phyloP scores from a whole-genome alignment of 441 rosid genomes.

The Jatropha podagrica region DNA sequence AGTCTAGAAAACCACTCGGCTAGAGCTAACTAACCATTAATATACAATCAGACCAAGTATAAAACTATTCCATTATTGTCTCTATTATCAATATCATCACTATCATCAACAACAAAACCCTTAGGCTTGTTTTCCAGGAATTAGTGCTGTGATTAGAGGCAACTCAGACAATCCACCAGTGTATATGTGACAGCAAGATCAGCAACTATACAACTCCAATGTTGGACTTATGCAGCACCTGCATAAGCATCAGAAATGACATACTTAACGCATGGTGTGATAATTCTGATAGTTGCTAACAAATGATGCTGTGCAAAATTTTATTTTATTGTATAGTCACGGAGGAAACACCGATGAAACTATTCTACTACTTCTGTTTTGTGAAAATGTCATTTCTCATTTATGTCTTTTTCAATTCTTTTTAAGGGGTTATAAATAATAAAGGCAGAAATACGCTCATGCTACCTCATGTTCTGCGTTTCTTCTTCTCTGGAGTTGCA shows the following conservation, averaged over 20 bases:
- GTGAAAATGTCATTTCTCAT: not conserved
- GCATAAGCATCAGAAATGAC: not conserved
- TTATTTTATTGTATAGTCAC: not conserved
- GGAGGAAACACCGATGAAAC: too few species aligned
- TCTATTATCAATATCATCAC: not conserved
- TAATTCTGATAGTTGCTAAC: not conserved
- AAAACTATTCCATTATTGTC: not conserved
- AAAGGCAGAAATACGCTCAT: not conserved
- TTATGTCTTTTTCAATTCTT: not conserved
- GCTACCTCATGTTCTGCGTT: constrained; percentile 40
- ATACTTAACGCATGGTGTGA: not conserved
- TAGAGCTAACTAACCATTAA: not conserved
- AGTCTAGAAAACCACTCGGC: not conserved
- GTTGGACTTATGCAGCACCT: not conserved
- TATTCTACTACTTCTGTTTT: too few species aligned
- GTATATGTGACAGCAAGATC: not conserved
- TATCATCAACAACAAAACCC: too few species aligned
- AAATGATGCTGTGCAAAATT: not conserved
- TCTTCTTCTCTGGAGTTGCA: constrained; percentile 88
- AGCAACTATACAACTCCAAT: not conserved
- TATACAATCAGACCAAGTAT: not conserved
- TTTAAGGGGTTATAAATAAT: not conserved
- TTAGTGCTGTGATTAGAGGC: too few species aligned
- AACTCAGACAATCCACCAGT: too few species aligned
- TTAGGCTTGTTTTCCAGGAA: too few species aligned